These are phyloP conservation scores for Tricholoma furcatifolium DNA, from an alignment of 768 basidiomycete species.

Conservation along the genomic window DNA sequence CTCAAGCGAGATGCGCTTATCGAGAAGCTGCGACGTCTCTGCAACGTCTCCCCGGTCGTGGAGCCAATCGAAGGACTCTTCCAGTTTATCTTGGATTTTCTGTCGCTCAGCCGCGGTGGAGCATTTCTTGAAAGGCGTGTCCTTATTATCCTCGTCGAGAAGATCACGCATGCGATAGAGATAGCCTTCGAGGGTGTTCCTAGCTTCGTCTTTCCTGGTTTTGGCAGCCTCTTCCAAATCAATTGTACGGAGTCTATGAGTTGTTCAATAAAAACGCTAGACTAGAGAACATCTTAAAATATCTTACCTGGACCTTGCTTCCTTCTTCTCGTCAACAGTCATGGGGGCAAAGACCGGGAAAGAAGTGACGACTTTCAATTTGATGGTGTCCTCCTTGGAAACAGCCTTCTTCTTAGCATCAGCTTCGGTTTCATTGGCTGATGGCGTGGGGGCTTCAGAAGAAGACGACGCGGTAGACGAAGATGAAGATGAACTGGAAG, in stretches of 20 bases:
- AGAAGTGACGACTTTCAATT: slow-evolving; percentile 59
- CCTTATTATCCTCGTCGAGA: slow-evolving; percentile 60
- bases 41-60: slow-evolving; percentile 82
- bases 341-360: slow-evolving; percentile 74
- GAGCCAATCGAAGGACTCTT: slow-evolving; percentile 82
- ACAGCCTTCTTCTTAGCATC: slow-evolving; percentile 34
- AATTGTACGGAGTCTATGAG: slow-evolving; percentile 70
- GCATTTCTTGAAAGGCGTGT: slow-evolving; percentile 82
- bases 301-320: slow-evolving; percentile 70
- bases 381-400: slow-evolving; percentile 61
- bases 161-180: slow-evolving; percentile 90
- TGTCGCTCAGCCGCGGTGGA: slow-evolving; percentile 72
- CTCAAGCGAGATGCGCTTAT: slow-evolving; percentile 82
- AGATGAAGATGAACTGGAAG: slow-evolving; percentile 30
- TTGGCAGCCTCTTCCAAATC: slow-evolving; percentile 78
- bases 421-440: slow-evolving; percentile 27
- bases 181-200: slow-evolving; percentile 89
- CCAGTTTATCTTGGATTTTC: slow-evolving; percentile 61
- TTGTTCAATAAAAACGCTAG: neutral
- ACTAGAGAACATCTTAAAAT: neutral
- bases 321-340: slow-evolving; percentile 73
- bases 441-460: slow-evolving; percentile 34
- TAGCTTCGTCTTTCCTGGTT: slow-evolving; percentile 80
- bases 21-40: slow-evolving; percentile 68
- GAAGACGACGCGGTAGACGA: slow-evolving; percentile 31